Percentiles rank a stretch among this genome's conserved stretches.
phyloP scores from a whole-genome alignment of 371 early-diverging fungal genomes.

The Circinella minor region DNA sequence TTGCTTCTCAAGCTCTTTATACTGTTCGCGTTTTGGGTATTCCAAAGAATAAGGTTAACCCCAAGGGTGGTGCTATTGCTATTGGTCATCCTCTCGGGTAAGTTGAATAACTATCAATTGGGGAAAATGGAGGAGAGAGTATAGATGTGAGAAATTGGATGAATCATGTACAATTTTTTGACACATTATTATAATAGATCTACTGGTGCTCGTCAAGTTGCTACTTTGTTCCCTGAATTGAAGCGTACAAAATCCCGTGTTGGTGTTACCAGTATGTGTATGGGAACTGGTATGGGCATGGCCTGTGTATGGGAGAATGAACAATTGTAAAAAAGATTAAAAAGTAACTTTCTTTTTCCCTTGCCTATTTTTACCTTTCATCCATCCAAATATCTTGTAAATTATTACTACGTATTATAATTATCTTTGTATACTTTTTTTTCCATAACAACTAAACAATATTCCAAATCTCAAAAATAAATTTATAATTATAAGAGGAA shows the following conservation, averaged over 20 bases:
- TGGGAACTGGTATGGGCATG: constrained; percentile 95
- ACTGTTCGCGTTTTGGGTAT: constrained; percentile 83
- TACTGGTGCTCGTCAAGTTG: constrained; percentile 95
- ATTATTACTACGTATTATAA: neutral
- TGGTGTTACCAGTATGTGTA: constrained; percentile 91
- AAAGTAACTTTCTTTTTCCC: neutral
- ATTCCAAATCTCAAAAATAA: no score
- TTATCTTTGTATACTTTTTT: neutral
- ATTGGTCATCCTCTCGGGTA: constrained; percentile 83
- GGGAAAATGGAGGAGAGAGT: no score
- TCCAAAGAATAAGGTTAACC: constrained; percentile 88
- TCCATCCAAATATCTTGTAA: neutral
- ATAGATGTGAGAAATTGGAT: no score
- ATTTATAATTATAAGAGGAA: neutral
- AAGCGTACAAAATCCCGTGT: constrained; percentile 75
- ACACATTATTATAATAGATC: constrained; percentile 51
- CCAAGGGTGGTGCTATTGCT: constrained; percentile 97
- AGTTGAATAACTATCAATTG: constrained; percentile 38
- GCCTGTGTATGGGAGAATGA: constrained; percentile 88
- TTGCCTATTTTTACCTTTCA: neutral
- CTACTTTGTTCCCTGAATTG: constrained; percentile 90
- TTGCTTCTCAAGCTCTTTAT: constrained; percentile 95
- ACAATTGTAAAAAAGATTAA: constrained; percentile 19
- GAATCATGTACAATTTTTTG: no score
- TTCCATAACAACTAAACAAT: neutral